These are phyloP conservation scores for Sclerotinia trifoliorum DNA, from an alignment of 2,329 filamentous ascomycete species.

Conservation along the genomic window DNA sequence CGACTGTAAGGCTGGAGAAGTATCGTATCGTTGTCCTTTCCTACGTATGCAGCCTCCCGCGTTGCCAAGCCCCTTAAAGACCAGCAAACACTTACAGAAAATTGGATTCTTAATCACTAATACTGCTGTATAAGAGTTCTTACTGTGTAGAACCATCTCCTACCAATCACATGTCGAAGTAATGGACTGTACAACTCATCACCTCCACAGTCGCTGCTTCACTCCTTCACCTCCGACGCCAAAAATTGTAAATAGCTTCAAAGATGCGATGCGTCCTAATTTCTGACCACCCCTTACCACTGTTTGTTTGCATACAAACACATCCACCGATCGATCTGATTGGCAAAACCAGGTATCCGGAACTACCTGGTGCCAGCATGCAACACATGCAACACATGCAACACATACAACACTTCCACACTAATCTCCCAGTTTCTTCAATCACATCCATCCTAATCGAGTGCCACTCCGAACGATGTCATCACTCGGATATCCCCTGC, in stretches of 20 bases:
- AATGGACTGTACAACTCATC: neutral
- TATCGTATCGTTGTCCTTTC: neutral
- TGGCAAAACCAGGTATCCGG: slow-evolving; percentile 12
- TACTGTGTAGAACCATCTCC: too few species aligned
- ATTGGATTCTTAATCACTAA: neutral
- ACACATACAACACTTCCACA: neutral
- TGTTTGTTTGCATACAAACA: neutral
- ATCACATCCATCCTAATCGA: neutral
- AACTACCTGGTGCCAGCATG: neutral
- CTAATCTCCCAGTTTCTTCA: neutral
- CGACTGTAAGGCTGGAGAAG: slow-evolving; percentile 9
- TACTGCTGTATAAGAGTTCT: neutral
- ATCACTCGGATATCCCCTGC: neutral
- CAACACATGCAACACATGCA: slow-evolving; percentile 3
- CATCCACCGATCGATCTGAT: neutral
- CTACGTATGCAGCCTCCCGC: slow-evolving; percentile 15
- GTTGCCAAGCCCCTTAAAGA: neutral
- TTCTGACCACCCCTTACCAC: neutral
- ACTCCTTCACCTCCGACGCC: neutral
- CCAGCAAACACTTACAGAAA: neutral
- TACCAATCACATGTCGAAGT: neutral
- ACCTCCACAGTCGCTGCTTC: neutral
- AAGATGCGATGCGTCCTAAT: neutral
- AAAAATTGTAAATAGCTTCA: neutral
- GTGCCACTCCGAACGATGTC: neutral